Percentiles rank a stretch among this genome's conserved stretches.
These are phyloP conservation scores for Begonia fuchsioides DNA, from an alignment of 306 rosid genomes.

Conservation along the genomic window DNA sequence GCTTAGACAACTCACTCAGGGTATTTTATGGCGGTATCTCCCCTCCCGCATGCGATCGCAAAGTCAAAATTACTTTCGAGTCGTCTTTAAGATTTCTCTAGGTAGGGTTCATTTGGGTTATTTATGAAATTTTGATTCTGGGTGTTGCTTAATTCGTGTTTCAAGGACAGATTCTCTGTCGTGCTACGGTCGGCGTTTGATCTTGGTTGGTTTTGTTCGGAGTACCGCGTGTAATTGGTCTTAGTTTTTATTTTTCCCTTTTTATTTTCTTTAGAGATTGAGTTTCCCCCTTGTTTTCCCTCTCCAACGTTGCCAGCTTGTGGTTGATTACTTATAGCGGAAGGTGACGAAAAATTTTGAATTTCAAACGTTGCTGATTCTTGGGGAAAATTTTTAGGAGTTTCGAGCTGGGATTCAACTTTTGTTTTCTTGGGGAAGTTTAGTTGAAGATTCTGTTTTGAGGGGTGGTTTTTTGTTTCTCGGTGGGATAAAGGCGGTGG, in stretches of 20 bases:
- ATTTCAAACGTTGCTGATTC: constrained; percentile 1
- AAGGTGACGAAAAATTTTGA: constrained; percentile 1
- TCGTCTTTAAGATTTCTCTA: constrained; percentile 26
- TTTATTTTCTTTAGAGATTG: constrained; percentile 3
- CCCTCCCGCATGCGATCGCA: constrained; percentile 15
- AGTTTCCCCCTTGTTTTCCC: neutral
- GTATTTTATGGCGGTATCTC: constrained; percentile 12
- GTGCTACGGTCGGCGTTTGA: constrained; percentile 4
- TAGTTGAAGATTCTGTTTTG: constrained; percentile 7
- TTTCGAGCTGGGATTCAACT: neutral
- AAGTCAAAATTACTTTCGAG: constrained; percentile 37
- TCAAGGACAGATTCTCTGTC: constrained; percentile 11
- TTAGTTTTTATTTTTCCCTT: constrained; percentile 8
- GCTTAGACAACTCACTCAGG: constrained; percentile 6
- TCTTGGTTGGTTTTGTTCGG: constrained; percentile 3
- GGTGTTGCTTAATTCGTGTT: constrained; percentile 21
- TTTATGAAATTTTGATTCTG: constrained; percentile 32
- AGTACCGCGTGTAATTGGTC: too few relatives aligned
- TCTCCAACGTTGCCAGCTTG: constrained; percentile 2
- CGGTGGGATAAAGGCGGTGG: constrained; percentile 18
- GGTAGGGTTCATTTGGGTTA: constrained; percentile 43
- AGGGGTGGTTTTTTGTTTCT: constrained; percentile 5
- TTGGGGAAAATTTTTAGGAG: neutral
- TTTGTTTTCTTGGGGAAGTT: too few relatives aligned
- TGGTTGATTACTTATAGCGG: neutral